A percentile compares a stretch with the other conserved stretches of the same genome.
Conservation (phyloP, 208 protist species). For the Crithidia expoeki region DNA sequence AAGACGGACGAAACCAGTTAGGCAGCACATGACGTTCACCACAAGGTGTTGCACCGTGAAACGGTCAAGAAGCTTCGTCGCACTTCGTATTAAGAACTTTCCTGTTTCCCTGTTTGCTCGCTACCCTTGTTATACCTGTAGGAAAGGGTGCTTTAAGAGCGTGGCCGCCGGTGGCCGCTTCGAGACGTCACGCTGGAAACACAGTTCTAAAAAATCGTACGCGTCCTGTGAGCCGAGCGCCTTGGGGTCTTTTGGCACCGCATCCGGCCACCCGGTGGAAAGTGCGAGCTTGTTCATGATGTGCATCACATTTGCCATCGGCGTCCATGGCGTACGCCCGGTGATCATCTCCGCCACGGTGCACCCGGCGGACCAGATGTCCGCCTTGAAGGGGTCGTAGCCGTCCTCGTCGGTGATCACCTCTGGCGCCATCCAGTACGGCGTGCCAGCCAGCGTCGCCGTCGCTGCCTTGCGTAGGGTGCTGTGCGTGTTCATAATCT, state of each 20-base stretch:
- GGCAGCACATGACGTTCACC: too few relatives aligned
- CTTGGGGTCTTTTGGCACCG: slow-evolving; percentile 76
- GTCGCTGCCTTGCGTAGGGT: slow-evolving; percentile 87
- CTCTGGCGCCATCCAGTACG: slow-evolving; percentile 93
- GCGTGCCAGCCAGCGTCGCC: slow-evolving; percentile 86
- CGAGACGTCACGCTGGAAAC: slow-evolving; percentile 82
- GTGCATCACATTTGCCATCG: slow-evolving; percentile 90
- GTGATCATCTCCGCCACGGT: slow-evolving; percentile 93
- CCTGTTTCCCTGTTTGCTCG: too few relatives aligned
- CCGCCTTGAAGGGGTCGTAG: slow-evolving; percentile 91
- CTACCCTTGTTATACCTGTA: slow-evolving; percentile 45
- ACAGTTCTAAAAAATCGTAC: slow-evolving; percentile 88
- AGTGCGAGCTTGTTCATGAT: slow-evolving; percentile 91
- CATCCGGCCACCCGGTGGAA: slow-evolving; percentile 90
- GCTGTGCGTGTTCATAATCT: slow-evolving; percentile 90
- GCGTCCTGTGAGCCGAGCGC: slow-evolving; percentile 78
- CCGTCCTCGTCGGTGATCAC: slow-evolving; percentile 91
- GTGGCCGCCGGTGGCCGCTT: slow-evolving; percentile 67
- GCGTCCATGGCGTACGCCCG: slow-evolving; percentile 80
- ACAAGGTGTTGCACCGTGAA: too few relatives aligned
- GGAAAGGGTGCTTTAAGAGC: slow-evolving; percentile 84
- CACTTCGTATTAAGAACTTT: too few relatives aligned
- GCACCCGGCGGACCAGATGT: slow-evolving; percentile 92
- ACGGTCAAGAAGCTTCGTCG: too few relatives aligned
- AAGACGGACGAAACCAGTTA: too few relatives aligned